A percentile compares a stretch with the other conserved stretches of the same genome.
Conservation (phyloP, 2,329 filamentous ascomycete genomes). For the Myriosclerotinia curreyana region DNA sequence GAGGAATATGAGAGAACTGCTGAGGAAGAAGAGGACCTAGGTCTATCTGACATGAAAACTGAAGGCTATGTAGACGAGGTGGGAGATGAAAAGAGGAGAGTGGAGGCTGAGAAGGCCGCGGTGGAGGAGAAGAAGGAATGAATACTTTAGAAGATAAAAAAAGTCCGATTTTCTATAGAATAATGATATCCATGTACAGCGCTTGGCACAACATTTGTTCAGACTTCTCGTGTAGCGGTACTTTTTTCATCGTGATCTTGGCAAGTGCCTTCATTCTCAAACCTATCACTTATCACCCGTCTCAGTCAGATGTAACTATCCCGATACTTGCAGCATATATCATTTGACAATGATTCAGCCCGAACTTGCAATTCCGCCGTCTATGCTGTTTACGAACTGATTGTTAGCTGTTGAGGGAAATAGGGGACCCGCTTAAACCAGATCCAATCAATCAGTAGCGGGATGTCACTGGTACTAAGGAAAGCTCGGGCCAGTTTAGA, state of each 20-base stretch:
- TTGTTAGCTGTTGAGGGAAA: not conserved
- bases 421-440: not conserved
- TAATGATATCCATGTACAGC: slow-evolving; percentile 9
- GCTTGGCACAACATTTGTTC: no score
- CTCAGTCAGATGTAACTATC: no score
- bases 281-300: not conserved
- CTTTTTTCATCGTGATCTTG: not conserved
- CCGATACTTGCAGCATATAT: not conserved
- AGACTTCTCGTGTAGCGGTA: not conserved
- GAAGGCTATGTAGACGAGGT: slow-evolving; percentile 63
- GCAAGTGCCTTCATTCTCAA: slow-evolving; percentile 2
- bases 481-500: slow-evolving; percentile 3
- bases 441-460: not conserved
- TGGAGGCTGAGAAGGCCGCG: slow-evolving; percentile 22
- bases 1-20: slow-evolving; percentile 84
- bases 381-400: no score
- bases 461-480: not conserved
- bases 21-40: slow-evolving; percentile 91
- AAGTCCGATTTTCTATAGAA: not conserved
- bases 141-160: not conserved
- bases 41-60: slow-evolving; percentile 86
- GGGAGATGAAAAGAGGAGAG: slow-evolving; percentile 32
- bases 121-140: slow-evolving; percentile 1
- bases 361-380: not conserved
- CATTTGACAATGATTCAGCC: not conserved